Conservation (phyloP, 2,329 filamentous ascomycete genomes). For the Pseudogymnoascus sp. region DNA sequence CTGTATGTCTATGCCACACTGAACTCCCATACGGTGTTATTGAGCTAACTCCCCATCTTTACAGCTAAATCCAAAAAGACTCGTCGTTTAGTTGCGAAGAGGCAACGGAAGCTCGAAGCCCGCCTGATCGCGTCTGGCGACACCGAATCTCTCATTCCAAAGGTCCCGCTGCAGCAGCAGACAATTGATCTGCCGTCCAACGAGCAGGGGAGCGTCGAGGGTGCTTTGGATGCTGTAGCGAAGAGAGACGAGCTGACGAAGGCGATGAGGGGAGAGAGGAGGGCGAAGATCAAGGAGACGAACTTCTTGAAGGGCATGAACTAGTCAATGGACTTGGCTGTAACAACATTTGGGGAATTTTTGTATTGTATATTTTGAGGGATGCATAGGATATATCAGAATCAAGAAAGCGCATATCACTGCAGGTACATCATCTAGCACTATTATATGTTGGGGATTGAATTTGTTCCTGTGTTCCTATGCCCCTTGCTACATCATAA, state of each 20-base stretch:
- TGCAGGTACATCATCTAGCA: background rate
- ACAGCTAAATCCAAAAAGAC: slow-evolving; percentile 79
- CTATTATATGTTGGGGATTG: background rate
- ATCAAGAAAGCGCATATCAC: background rate
- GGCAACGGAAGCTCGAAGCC: slow-evolving; percentile 47
- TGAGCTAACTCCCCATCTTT: background rate
- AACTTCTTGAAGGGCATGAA: slow-evolving; percentile 81
- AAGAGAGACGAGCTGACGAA: slow-evolving; percentile 56
- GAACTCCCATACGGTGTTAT: background rate
- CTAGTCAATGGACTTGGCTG: slow-evolving; percentile 15
- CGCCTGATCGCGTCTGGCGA: slow-evolving; percentile 56
- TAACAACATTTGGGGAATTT: slow-evolving; percentile 14
- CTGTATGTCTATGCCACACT: slow-evolving; percentile 46
- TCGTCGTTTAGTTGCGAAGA: slow-evolving; percentile 60
- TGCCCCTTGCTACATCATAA: background rate
- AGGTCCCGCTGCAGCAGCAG: slow-evolving; percentile 70
- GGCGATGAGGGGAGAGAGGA: slow-evolving; percentile 66
- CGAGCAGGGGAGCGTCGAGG: slow-evolving; percentile 27
- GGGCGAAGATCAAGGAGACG: slow-evolving; percentile 69
- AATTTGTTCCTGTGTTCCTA: background rate
- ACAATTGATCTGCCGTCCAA: slow-evolving; percentile 59
- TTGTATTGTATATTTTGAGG: slow-evolving; percentile 3
- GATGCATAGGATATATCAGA: background rate
- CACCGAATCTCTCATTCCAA: slow-evolving; percentile 53
- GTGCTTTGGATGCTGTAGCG: slow-evolving; percentile 35